phyloP scores from a whole-genome alignment of 2,329 filamentous ascomycete genomes.

The Teratosphaeria nubilosa region DNA sequence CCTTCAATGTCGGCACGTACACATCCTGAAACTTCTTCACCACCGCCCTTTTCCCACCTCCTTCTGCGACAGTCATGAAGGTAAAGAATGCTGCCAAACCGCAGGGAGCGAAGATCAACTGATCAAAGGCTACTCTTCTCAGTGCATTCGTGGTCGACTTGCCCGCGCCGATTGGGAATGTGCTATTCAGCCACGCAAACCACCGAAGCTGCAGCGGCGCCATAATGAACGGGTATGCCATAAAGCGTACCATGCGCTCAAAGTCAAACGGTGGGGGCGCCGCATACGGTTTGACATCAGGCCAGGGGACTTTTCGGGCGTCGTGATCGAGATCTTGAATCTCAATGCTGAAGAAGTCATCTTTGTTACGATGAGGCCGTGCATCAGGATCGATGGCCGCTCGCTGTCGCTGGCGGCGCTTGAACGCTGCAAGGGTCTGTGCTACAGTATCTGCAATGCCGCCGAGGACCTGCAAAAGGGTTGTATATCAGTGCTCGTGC shows the following conservation, averaged over 20 bases:
- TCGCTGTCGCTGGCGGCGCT: slow-evolving; percentile 41
- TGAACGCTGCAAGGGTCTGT: slow-evolving; percentile 79
- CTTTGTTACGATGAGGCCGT: slow-evolving; percentile 35
- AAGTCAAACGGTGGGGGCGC: slow-evolving; percentile 86
- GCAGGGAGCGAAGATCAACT: slow-evolving; percentile 84
- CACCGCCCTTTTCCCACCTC: slow-evolving; percentile 72
- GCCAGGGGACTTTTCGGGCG: slow-evolving; percentile 58
- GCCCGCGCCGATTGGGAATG: slow-evolving; percentile 60
- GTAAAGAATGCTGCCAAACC: slow-evolving; percentile 85
- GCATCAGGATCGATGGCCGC: slow-evolving; percentile 47
- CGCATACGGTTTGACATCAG: slow-evolving; percentile 35
- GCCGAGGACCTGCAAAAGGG: slow-evolving; percentile 56
- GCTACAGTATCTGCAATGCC: slow-evolving; percentile 95
- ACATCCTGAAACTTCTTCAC: slow-evolving; percentile 82
- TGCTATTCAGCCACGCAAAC: slow-evolving; percentile 74
- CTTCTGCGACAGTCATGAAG: slow-evolving; percentile 92
- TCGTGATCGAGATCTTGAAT: slow-evolving; percentile 65
- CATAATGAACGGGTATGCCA: slow-evolving; percentile 96
- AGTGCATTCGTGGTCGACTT: slow-evolving; percentile 58
- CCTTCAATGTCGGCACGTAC: slow-evolving; percentile 87
- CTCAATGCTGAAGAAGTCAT: slow-evolving; percentile 72
- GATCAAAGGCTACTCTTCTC: slow-evolving; percentile 86
- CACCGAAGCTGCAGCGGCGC: slow-evolving; percentile 90
- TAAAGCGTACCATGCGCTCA: slow-evolving; percentile 85
- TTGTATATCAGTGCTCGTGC: background rate